These are phyloP conservation scores for Neurospora tetrasperma DNA, from an alignment of 495 filamentous ascomycete genomes.

Conservation along the genomic window DNA sequence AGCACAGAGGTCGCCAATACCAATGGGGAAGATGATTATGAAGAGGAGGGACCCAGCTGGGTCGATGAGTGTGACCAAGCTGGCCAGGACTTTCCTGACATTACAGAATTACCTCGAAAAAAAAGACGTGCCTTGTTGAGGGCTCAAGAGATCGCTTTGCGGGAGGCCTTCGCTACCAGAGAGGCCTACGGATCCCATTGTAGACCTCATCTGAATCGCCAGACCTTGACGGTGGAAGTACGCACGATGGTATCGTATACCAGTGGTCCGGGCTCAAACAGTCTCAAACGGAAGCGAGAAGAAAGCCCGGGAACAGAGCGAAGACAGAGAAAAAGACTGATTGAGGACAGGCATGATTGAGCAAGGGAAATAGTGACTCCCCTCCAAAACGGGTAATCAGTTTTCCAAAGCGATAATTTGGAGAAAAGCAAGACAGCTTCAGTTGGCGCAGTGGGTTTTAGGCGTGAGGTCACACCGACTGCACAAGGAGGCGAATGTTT, in stretches of 20 bases:
- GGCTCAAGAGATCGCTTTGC: not conserved
- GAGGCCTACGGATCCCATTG: not conserved
- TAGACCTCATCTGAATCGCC: no score
- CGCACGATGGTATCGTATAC: not conserved
- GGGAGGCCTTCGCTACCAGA: not conserved
- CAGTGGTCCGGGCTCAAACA: not conserved
- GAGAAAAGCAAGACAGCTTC: no score
- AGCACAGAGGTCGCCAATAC: not conserved
- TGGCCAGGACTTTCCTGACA: not conserved
- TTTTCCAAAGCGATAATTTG: no score
- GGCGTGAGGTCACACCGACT: no score
- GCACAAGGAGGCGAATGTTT: not conserved
- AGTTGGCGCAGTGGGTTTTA: no score
- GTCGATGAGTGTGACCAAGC: not conserved
- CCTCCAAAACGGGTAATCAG: no score
- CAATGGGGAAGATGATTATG: not conserved
- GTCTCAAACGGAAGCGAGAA: not conserved
- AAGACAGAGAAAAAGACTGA: not conserved
- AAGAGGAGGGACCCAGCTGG: not conserved
- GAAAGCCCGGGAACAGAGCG: not conserved
- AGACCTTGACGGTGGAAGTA: not conserved
- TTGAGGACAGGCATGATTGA: not conserved
- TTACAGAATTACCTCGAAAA: fast-evolving
- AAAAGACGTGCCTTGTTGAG: not conserved
- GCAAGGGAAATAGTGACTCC: no score